Conservation (phyloP, 495 filamentous ascomycete genomes). For the Barbatosphaeria neglecta region DNA sequence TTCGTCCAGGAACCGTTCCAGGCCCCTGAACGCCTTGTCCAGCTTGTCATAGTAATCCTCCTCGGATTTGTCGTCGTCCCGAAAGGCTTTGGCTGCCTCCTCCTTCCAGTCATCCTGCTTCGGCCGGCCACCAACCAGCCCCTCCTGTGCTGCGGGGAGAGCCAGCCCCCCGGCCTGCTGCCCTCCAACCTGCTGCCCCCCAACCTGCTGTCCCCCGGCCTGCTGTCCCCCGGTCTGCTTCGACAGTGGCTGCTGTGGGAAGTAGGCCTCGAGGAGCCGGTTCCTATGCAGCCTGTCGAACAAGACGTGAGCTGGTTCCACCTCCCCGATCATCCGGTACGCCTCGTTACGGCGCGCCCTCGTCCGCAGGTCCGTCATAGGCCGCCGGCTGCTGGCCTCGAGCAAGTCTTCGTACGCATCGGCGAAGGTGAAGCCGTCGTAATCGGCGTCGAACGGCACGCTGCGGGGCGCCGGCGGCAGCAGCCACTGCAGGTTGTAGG, state of each 20-base stretch:
- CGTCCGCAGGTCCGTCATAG: conserved; percentile 3
- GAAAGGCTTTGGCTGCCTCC: not conserved
- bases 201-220: not conserved
- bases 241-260: not conserved
- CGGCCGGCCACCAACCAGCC: not conserved
- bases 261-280: not conserved
- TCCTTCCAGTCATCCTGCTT: not conserved
- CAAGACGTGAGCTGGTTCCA: conserved; percentile 3
- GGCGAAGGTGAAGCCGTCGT: conserved; percentile 16
- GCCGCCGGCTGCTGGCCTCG: conserved; percentile 8
- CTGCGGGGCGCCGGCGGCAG: conserved; percentile 13
- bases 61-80: not conserved
- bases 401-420: conserved; percentile 28
- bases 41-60: not conserved
- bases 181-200: not conserved
- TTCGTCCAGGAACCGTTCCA: not conserved
- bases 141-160: too few relatives aligned
- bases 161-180: not conserved
- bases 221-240: not conserved
- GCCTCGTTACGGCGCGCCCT: not conserved
- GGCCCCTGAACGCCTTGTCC: not conserved
- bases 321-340: conserved; percentile 1
- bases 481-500: conserved; percentile 15
- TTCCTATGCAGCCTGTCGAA: not conserved
- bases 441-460: conserved; percentile 6